phyloP scores from a whole-genome alignment of 1,139 yeast genomes.

The Groenewaldozyma auringiensis region DNA sequence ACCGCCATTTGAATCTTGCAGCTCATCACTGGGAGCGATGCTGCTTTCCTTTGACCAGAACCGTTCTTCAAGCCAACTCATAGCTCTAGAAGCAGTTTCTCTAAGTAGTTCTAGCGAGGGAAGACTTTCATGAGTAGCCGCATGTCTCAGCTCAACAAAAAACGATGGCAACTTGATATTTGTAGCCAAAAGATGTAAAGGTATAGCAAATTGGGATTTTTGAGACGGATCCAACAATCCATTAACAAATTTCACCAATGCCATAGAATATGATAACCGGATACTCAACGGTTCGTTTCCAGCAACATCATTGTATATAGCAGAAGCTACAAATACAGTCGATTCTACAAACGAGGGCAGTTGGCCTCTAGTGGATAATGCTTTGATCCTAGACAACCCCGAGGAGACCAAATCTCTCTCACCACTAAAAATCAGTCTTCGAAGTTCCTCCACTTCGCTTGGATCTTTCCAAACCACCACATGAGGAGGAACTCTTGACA shows the following conservation, averaged over 20 bases:
- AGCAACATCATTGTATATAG: conserved; percentile 42
- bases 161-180: conserved; percentile 63
- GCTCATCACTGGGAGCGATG: no score
- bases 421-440: conserved; percentile 36
- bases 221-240: conserved; percentile 86
- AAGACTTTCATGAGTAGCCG: conserved; percentile 81
- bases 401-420: conserved; percentile 30
- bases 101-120: conserved; percentile 68
- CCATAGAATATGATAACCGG: conserved; percentile 61
- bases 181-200: conserved; percentile 68
- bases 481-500: conserved; percentile 37
- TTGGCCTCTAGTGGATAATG: conserved; percentile 58
- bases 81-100: conserved; percentile 48
- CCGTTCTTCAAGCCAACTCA: conserved; percentile 65
- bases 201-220: conserved; percentile 68
- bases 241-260: conserved; percentile 79
- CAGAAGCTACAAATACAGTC: conserved; percentile 55
- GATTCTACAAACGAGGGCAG: conserved; percentile 76
- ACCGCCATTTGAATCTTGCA: conserved; percentile 25
- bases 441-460: conserved; percentile 47
- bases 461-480: conserved; percentile 51
- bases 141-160: conserved; percentile 86
- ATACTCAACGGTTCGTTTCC: conserved; percentile 26
- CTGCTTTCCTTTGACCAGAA: conserved; percentile 56
- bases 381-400: conserved; percentile 36